Conservation (phyloP, 305 asterid genomes). For the Fraxinus baroniana region DNA sequence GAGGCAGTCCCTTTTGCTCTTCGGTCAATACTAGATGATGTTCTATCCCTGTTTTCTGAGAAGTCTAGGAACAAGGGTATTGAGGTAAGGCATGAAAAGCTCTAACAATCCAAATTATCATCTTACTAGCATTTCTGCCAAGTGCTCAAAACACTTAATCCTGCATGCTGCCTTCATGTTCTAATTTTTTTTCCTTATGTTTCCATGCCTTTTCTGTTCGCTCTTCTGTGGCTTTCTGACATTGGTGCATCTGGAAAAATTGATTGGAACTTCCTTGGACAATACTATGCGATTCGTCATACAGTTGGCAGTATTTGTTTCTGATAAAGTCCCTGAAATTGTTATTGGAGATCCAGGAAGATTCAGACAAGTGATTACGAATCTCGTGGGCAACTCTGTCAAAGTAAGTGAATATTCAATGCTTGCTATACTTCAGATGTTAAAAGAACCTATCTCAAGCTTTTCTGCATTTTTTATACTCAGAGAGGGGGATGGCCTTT, state of each 20-base stretch:
- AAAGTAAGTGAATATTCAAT: constrained; percentile 58
- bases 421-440: background rate
- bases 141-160: background rate
- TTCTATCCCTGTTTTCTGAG: constrained; percentile 83
- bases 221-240: constrained; percentile 6
- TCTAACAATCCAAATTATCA: background rate
- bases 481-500: background rate
- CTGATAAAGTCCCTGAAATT: constrained; percentile 84
- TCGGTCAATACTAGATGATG: constrained; percentile 79
- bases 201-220: background rate
- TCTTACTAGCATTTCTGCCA: background rate
- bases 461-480: background rate
- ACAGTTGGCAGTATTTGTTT: constrained; percentile 87
- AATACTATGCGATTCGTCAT: constrained; percentile 31
- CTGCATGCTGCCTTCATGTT: constrained; percentile 8
- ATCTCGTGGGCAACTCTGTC: constrained; percentile 93
- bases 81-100: constrained; percentile 54
- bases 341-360: constrained; percentile 94
- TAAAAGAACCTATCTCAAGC: background rate
- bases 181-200: background rate
- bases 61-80: constrained; percentile 81
- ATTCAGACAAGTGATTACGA: constrained; percentile 88
- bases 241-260: background rate
- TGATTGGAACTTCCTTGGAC: background rate
- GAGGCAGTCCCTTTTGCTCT: constrained; percentile 86